Conservation (phyloP, 1,284 basidiomycete species). For the Leucoagaricus sp. region DNA sequence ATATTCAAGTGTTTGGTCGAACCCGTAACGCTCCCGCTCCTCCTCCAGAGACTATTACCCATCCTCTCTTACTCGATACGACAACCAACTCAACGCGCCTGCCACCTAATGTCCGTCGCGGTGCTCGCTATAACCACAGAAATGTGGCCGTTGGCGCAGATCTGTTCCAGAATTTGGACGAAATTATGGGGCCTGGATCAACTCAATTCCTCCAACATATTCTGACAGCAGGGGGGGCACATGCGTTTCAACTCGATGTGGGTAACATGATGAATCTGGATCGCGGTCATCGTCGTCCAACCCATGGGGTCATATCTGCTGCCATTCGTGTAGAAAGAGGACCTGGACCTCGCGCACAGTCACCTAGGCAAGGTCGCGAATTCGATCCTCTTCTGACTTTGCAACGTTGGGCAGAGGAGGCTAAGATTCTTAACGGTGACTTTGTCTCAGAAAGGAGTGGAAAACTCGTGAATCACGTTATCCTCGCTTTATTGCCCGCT, state of each 20-base stretch:
- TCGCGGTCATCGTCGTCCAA: conserved; percentile 49
- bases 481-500: conserved; percentile 80
- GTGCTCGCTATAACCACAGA: conserved; percentile 58
- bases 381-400: conserved; percentile 81
- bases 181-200: conserved; percentile 80
- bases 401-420: conserved; percentile 92
- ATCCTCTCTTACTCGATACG: conserved; percentile 80
- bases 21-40: conserved; percentile 49
- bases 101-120: conserved; percentile 47
- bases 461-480: conserved; percentile 73
- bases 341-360: conserved; percentile 46
- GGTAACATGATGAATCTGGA: conserved; percentile 62
- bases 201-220: conserved; percentile 85
- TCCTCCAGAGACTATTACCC: conserved; percentile 68
- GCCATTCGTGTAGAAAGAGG: conserved; percentile 64
- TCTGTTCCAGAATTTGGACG: conserved; percentile 73
- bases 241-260: conserved; percentile 75
- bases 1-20: conserved; percentile 64
- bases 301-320: conserved; percentile 47
- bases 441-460: conserved; percentile 69
- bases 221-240: conserved; percentile 58
- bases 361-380: conserved; percentile 53
- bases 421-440: conserved; percentile 77
- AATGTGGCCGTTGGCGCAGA: conserved; percentile 45
- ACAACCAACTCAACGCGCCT: conserved; percentile 41